Evolutionary conservation across 139 green algal species (phyloP), one percentile per base, ranked within the genome.

Genomic region (Auxenochlorella protothecoides): DNA sequence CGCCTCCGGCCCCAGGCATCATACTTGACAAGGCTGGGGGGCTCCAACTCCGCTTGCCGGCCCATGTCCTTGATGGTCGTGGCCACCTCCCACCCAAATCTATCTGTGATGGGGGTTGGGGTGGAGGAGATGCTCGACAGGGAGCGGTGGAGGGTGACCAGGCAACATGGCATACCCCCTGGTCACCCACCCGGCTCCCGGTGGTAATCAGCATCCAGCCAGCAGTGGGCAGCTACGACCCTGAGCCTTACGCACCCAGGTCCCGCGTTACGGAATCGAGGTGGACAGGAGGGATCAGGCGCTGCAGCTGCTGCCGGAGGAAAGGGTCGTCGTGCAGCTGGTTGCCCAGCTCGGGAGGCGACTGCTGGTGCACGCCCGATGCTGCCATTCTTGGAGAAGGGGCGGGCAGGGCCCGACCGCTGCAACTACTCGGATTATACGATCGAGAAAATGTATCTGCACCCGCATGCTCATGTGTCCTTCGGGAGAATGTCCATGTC

Each of bases 1-100:
- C 71, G 63, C 5, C 55, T 15, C 64, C 10, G 55, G 65, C 72
- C 72, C 72, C 72, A 77, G 53, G 72, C 72, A 57, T 69, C 68
- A 53, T 69, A 15, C 27, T 67, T 53, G 51, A 53, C 6, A 7
- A 76, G 52, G 13, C 6, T 13, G 14, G 72, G 72, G 14, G 72
- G 57, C 65, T 76, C 12, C 16, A 53, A 44, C 72, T 77, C 72
- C 4, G 72, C 72, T 52, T 62, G 64, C 56, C 53, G 53, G 9
- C 72, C 72, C 14, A 68, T n/a, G 59, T 55, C 12, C 59, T 77
- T 77, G 66, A 77, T 63, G 11, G 59, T 27, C 5, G 66, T 69
- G 52, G 53, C 66, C 6, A 68, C 66, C 6, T 72, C 56, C 72
- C 72, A 76, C 3, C 72, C 72, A 67, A 76, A 76, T 4, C 65